Base-by-base conservation (phyloP, 257 asterid genomes). In the Solanum bukasovii region DNA sequence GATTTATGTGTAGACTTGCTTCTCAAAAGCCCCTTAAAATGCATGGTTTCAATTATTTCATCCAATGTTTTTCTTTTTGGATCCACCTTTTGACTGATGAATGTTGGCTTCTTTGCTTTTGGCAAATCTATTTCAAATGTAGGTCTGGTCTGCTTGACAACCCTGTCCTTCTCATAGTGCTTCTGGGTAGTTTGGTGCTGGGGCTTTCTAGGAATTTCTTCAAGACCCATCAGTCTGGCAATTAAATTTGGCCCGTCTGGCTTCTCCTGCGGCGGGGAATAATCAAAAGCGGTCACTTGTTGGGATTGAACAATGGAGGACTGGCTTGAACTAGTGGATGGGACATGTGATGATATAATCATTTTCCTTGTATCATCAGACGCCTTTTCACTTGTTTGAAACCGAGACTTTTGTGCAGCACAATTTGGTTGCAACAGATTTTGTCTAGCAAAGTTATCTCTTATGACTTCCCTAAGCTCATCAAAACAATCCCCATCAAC, bases 211-310 rank as follows among this genome's bases (percentile, higher is more conserved):
- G 95, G 89, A 67, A 79, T 84, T 84, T 90, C 94, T 68, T 93
- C 98, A 70, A 95, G 78, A 40, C 98, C 98, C 98, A 95, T 95
- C 63, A 95, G 96, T 95, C 90, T 95, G 65, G 98, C 98, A 37
- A 95, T 92, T 73, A 93, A 92, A 90, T 93, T 93, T 6, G 93
- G 84, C 33, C 90, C 92, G 87, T 91, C 91, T 20, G 90, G 90
- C 90, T 83, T 93, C 92, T 90, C 91, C 56, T 71, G 89, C 3
- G 90, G 88, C 0, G 90, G 82, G 61, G 95, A 93, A 83, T 87
- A 88, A 70, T 88, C 90, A 49, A 91, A 90, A 88, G 95, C 83
- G 44, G 88, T 87, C 68, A 88, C 88, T 84, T 90, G 91, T 73
- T 87, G 88, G 44, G 93, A 89, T 83, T 78, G 88, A 86, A 86